Evolutionary conservation across 129 eudicot species (phyloP).

Genomic region (Flaveria ramosissima): DNA sequence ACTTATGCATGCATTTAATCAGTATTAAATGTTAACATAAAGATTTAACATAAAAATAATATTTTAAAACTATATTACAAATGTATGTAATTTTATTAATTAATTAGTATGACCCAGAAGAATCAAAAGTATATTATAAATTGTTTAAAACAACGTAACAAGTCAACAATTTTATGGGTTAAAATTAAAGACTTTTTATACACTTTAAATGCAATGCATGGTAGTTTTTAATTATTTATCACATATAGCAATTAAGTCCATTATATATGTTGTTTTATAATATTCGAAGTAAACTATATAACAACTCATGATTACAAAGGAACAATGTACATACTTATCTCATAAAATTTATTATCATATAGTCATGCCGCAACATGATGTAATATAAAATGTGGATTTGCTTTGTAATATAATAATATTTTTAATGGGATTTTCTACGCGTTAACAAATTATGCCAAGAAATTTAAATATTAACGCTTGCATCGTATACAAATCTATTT

Average conservation of each 20-base stretch:
- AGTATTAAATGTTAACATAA: not conserved
- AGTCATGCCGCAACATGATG: slow-evolving; percentile 22
- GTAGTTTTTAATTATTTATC: not conserved
- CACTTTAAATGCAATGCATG: not conserved
- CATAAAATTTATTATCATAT: not conserved
- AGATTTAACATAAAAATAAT: not conserved
- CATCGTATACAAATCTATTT: not conserved
- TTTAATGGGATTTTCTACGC: not conserved
- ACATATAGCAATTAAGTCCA: not conserved
- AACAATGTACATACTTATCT: not conserved
- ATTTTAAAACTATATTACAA: too few species aligned
- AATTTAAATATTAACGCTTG: not conserved
- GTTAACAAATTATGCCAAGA: not conserved
- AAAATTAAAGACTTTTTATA: not conserved
- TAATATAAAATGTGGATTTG: not conserved
- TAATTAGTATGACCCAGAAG: too few species aligned
- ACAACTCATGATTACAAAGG: not conserved
- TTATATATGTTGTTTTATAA: not conserved
- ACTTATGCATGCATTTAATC: not conserved
- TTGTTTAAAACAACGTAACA: too few species aligned
- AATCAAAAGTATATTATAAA: too few species aligned
- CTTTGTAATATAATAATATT: not conserved
- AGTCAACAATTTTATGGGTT: not conserved
- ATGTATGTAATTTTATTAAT: too few species aligned
- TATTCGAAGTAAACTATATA: not conserved